Evolutionary conservation across 257 asterid genomes (phyloP).

Genomic region (Pogostemon cablin): DNA sequence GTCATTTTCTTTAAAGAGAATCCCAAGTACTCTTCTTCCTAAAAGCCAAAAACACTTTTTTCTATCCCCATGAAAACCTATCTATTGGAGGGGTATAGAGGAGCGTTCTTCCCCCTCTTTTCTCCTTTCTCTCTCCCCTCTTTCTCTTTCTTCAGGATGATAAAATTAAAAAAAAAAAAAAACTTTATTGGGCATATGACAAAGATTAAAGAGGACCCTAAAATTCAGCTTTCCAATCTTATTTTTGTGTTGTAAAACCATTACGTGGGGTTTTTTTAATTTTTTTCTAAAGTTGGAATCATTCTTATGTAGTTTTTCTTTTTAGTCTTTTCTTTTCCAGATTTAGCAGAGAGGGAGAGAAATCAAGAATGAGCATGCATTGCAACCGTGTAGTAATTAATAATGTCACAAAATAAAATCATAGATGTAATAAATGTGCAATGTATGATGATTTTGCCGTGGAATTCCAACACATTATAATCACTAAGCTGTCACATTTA

Average conservation of each 20-base stretch:
- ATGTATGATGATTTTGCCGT: conserved; percentile 29
- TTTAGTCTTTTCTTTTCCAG: not conserved
- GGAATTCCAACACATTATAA: conserved; percentile 26
- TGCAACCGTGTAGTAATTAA: no score
- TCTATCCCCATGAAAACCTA: conserved; percentile 34
- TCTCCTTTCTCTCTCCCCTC: no score
- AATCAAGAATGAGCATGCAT: no score
- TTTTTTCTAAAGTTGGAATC: conserved; percentile 61
- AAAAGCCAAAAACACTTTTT: conserved; percentile 44
- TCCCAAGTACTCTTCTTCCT: conserved; percentile 51
- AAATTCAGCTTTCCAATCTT: conserved; percentile 49
- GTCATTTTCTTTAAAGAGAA: conserved; percentile 40
- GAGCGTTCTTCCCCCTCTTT: conserved; percentile 48
- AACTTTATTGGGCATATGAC: conserved; percentile 52
- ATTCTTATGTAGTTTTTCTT: conserved; percentile 30
- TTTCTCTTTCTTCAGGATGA: not conserved
- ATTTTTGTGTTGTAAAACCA: conserved; percentile 37
- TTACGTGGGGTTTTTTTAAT: conserved; percentile 45
- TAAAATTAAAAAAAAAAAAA: conserved; percentile 2
- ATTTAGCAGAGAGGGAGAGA: conserved; percentile 23
- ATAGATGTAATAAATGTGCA: conserved; percentile 28
- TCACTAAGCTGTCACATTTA: not conserved
- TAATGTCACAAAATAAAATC: no score
- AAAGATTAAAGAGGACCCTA: conserved; percentile 41
- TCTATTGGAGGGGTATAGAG: conserved; percentile 45